Evolutionary conservation across 352 stramenopile genomes (phyloP), one percentile per base, ranked within the genome.

Genomic region (Phytopythium litorale): DNA sequence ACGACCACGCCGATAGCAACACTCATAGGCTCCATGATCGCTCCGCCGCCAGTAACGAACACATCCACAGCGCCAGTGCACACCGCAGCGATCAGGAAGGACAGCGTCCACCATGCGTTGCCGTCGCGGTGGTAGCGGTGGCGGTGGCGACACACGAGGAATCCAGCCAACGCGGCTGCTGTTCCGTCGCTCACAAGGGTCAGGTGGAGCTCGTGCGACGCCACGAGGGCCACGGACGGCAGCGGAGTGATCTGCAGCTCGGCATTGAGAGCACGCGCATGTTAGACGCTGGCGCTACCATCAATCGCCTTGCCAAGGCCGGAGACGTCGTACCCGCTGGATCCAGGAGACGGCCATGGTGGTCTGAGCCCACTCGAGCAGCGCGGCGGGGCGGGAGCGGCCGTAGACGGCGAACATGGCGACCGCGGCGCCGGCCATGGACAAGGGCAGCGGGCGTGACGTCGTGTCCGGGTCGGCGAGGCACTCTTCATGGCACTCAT

Each of bases 401-500:
- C 55, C 42, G 28, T 60, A 60, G 38, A 42, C 19, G 1, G 28
- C 23, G n/a, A 60, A 42, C 38, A 60, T 50, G 9, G 38, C 38
- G 25, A 60, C 19, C 8, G 55, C 23, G 3, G 42, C 9, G 55
- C 38, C 16, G 1, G 37, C 42, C 40, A 60, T 60, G 13, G 42
- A 19, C 3, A 51, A 13, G 0, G 55, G 55, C 15, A 60, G 38
- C 23, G 9, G 40, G 19, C 37, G 55, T 19, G 48, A 54, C 11
- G 38, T 38, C 11, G 37, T 52, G 40, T 60, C 40, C 40, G 55
- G 55, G 19, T 60, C 55, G 1, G 55, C 55, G n/a, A 60, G 30
- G 40, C 55, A 60, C 25, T 60, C 55, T 28, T 60, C 55, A 28
- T 53, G 55, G 42, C 55, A 60, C 55, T 60, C 55, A 40, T 42